Percentiles rank a stretch among this genome's conserved stretches.
Conservation (phyloP, 495 filamentous ascomycete genomes). For the Trichocladium antarcticum region DNA sequence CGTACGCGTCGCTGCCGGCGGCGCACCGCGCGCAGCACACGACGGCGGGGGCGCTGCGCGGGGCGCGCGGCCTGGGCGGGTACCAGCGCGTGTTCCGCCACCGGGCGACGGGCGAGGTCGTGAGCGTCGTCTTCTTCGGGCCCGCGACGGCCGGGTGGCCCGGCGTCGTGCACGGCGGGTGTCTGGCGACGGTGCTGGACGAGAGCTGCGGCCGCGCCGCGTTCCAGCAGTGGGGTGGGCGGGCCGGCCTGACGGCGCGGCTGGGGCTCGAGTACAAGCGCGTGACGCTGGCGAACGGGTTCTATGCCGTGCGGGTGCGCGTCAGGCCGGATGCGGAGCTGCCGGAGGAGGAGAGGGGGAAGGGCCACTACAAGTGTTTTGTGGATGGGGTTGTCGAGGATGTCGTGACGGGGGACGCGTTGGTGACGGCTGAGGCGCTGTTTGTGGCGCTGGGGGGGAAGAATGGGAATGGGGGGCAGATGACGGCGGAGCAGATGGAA, state of each 20-base stretch:
- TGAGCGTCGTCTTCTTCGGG: conserved; percentile 54
- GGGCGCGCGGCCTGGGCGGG: conserved; percentile 35
- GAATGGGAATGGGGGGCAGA: not conserved
- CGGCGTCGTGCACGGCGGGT: conserved; percentile 65
- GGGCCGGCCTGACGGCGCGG: conserved; percentile 50
- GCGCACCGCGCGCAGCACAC: conserved; percentile 30
- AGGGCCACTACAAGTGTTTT: conserved; percentile 48
- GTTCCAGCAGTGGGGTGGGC: conserved; percentile 31
- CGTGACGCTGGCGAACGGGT: conserved; percentile 46
- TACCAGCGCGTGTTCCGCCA: conserved; percentile 42
- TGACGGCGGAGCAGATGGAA: not conserved
- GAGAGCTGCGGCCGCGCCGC: conserved; percentile 50
- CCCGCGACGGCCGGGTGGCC: conserved; percentile 57
- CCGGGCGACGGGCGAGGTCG: conserved; percentile 29
- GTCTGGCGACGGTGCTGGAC: conserved; percentile 59
- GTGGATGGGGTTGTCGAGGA: conserved; percentile 44
- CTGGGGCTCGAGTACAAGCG: conserved; percentile 53
- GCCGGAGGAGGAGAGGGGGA: conserved; percentile 25
- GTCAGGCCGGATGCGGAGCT: conserved; percentile 26
- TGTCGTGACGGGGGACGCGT: conserved; percentile 33
- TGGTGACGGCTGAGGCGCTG: conserved; percentile 47
- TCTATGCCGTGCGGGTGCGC: conserved; percentile 52
- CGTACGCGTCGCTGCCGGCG: conserved; percentile 42
- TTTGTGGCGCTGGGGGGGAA: conserved; percentile 42
- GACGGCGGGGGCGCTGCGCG: conserved; percentile 34